These are phyloP conservation scores for Neurospora sp. DNA, from an alignment of 495 filamentous ascomycete genomes.

Conservation along the genomic window DNA sequence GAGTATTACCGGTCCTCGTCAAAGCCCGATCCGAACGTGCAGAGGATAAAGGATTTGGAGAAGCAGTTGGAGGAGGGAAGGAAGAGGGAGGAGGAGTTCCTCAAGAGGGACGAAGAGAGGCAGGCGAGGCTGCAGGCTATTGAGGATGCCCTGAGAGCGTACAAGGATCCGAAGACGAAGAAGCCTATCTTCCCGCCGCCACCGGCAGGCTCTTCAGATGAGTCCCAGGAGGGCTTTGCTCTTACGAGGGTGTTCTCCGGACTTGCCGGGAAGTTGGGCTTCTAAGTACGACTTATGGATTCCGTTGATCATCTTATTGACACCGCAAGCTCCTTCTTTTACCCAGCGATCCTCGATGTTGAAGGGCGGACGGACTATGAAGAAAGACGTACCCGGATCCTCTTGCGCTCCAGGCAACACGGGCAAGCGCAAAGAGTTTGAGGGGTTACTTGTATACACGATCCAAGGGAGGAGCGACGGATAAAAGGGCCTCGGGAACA, in stretches of 20 bases:
- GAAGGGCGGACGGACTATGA: background rate
- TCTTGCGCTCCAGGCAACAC: background rate
- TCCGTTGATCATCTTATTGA: background rate
- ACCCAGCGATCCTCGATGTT: background rate
- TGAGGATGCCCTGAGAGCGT: constrained; percentile 56
- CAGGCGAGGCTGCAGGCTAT: constrained; percentile 51
- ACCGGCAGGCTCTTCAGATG: constrained; percentile 4
- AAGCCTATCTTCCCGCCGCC: constrained; percentile 28
- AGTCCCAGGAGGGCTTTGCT: background rate
- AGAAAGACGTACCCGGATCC: background rate
- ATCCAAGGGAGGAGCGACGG: background rate
- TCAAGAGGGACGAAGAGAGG: constrained; percentile 53
- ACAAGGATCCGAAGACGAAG: constrained; percentile 45
- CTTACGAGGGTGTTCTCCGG: background rate
- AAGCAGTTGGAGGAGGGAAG: constrained; percentile 50
- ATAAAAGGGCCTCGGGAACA: background rate
- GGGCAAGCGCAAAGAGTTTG: background rate
- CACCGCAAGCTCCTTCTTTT: background rate
- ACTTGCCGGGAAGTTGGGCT: background rate
- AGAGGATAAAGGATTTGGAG: constrained; percentile 63
- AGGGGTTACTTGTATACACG: background rate
- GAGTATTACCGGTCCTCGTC: constrained; percentile 65
- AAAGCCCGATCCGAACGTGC: constrained; percentile 59
- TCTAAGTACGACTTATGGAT: background rate
- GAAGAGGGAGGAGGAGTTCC: constrained; percentile 45